A percentile compares a stretch with the other conserved stretches of the same genome.
Conservation (phyloP, 1,284 basidiomycete species). For the Naganishia albida region DNA sequence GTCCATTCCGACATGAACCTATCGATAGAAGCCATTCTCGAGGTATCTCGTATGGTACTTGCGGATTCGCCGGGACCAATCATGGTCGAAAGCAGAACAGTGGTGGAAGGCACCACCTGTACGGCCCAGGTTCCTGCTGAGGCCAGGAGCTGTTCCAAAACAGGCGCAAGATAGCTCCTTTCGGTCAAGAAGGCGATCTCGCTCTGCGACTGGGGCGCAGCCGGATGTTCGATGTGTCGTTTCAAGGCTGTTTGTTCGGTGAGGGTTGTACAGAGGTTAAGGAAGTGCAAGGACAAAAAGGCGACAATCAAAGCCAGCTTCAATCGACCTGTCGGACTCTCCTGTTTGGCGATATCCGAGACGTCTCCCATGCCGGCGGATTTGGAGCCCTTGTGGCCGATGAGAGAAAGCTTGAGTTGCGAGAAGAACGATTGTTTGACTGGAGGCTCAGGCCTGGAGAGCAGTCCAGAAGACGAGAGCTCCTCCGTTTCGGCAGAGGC, state of each 20-base stretch:
- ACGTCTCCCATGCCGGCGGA: slow-evolving; percentile 22
- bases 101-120: slow-evolving; percentile 19
- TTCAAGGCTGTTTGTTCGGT: slow-evolving; percentile 69
- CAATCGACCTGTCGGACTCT: slow-evolving; percentile 81
- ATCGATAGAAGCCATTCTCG: slow-evolving; percentile 64
- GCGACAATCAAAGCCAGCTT: slow-evolving; percentile 87
- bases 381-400: slow-evolving; percentile 30
- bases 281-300: slow-evolving; percentile 82
- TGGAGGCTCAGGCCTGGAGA: neutral
- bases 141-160: slow-evolving; percentile 13
- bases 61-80: slow-evolving; percentile 18
- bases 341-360: slow-evolving; percentile 52
- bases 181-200: slow-evolving; percentile 14
- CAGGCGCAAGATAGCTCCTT: slow-evolving; percentile 11
- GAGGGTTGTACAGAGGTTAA: slow-evolving; percentile 91
- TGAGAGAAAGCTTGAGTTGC: slow-evolving; percentile 19
- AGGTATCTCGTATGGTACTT: slow-evolving; percentile 27
- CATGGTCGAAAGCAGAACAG: slow-evolving; percentile 22
- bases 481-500: neutral
- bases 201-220: slow-evolving; percentile 37
- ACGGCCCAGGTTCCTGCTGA: slow-evolving; percentile 14
- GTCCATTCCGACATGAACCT: slow-evolving; percentile 94
- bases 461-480: neutral
- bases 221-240: slow-evolving; percentile 57
- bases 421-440: slow-evolving; percentile 12